Conservation (phyloP, 1,284 basidiomycete species). For the Pseudozyma pruni region DNA sequence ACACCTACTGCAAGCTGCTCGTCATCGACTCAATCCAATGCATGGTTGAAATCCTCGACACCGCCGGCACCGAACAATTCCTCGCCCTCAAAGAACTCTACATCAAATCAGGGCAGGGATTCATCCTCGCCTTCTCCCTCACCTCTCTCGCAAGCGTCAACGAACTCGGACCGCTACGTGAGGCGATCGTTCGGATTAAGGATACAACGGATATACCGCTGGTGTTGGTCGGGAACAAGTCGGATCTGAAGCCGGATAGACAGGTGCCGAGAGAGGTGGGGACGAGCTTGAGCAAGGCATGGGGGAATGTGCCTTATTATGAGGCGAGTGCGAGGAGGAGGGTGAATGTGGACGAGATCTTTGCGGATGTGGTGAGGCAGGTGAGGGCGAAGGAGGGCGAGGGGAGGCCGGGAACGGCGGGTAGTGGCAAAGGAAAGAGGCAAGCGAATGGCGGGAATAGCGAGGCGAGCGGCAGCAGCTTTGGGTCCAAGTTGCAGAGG, state of each 20-base stretch:
- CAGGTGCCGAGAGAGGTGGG: slow-evolving; percentile 64
- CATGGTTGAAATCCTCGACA: slow-evolving; percentile 62
- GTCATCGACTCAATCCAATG: slow-evolving; percentile 59
- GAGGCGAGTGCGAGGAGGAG: slow-evolving; percentile 58
- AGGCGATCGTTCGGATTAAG: slow-evolving; percentile 61
- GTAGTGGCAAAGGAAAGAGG: slow-evolving; percentile 2
- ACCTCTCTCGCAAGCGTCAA: slow-evolving; percentile 60
- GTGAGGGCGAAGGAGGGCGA: slow-evolving; percentile 48
- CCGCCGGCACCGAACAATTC: slow-evolving; percentile 63
- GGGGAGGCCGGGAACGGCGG: slow-evolving; percentile 26
- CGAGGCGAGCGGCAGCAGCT: slow-evolving; percentile 23
- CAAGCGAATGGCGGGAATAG: slow-evolving; percentile 13
- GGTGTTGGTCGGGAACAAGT: slow-evolving; percentile 63
- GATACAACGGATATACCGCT: slow-evolving; percentile 51
- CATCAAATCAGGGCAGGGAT: slow-evolving; percentile 61
- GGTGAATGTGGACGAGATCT: slow-evolving; percentile 62
- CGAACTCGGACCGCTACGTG: slow-evolving; percentile 58
- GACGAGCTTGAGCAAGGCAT: slow-evolving; percentile 56
- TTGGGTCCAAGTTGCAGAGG: not conserved
- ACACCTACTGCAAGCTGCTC: slow-evolving; percentile 60
- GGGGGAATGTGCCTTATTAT: slow-evolving; percentile 64
- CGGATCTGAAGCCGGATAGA: slow-evolving; percentile 53
- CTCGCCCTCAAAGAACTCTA: slow-evolving; percentile 63
- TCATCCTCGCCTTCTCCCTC: slow-evolving; percentile 62
- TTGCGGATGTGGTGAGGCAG: slow-evolving; percentile 59